phyloP scores from a whole-genome alignment of 768 basidiomycete genomes.

The Collybia sordida region DNA sequence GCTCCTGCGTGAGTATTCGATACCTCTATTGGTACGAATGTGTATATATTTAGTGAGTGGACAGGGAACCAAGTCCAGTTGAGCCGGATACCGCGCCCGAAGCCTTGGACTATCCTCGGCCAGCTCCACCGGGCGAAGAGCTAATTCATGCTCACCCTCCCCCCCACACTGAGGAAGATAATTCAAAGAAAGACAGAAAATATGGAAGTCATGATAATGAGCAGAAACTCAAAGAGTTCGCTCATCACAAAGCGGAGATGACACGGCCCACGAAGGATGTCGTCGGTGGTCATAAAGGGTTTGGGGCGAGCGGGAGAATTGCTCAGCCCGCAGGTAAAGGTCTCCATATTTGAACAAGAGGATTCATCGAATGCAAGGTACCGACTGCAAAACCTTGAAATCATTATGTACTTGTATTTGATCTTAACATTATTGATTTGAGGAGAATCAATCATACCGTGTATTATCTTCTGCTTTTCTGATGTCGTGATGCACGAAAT shows the following conservation, averaged over 20 bases:
- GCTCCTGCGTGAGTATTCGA: conserved; percentile 26
- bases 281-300: conserved; percentile 28
- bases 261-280: conserved; percentile 49
- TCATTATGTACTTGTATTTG: background rate
- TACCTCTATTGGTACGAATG: background rate
- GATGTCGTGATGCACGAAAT: conserved; percentile 24
- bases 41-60: background rate
- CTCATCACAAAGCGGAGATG: conserved; percentile 44
- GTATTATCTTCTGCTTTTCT: background rate
- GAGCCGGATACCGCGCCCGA: conserved; percentile 19
- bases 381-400: background rate
- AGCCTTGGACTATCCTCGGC: conserved; percentile 51
- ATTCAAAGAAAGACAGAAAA: conserved; percentile 49
- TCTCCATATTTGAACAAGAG: conserved; percentile 26
- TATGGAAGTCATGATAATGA: conserved; percentile 37
- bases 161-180: conserved; percentile 47
- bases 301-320: conserved; percentile 50
- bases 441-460: background rate
- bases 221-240: conserved; percentile 45
- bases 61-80: conserved; percentile 14
- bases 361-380: background rate
- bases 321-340: conserved; percentile 55
- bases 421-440: background rate
- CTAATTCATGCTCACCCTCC: conserved; percentile 30
- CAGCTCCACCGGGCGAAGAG: conserved; percentile 37